Conservation (phyloP, 306 rosid species). For the Malus orientalis region DNA sequence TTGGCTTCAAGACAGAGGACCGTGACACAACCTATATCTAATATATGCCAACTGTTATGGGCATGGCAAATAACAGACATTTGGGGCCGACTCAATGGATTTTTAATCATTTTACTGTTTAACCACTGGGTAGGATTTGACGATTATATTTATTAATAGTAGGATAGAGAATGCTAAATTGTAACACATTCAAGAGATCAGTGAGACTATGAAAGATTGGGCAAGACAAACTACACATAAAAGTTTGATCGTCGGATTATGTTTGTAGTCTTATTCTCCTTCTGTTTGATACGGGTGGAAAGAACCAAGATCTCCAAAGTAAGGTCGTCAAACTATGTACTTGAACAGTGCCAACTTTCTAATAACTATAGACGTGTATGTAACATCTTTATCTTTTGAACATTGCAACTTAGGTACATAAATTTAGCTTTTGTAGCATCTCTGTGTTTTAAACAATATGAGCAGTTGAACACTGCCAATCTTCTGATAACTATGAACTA, state of each 20-base stretch:
- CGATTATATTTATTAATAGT: background rate
- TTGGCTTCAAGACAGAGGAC: background rate
- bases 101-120: background rate
- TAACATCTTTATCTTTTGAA: too few species aligned
- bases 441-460: too few species aligned
- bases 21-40: background rate
- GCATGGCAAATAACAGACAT: background rate
- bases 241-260: fast-evolving
- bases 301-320: background rate
- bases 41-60: background rate
- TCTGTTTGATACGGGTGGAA: background rate
- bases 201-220: too few species aligned
- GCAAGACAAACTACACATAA: background rate
- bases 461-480: too few species aligned
- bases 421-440: too few species aligned
- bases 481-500: too few species aligned
- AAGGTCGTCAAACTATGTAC: background rate
- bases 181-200: too few species aligned
- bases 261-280: background rate
- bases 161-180: too few species aligned
- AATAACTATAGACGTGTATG: too few species aligned
- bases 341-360: too few species aligned
- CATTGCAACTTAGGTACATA: too few species aligned
- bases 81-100: background rate
- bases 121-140: background rate